Evolutionary conservation across 2,329 filamentous ascomycete species (phyloP), one percentile per base, ranked within the genome.

Genomic region (Trichoderma pleuroti): DNA sequence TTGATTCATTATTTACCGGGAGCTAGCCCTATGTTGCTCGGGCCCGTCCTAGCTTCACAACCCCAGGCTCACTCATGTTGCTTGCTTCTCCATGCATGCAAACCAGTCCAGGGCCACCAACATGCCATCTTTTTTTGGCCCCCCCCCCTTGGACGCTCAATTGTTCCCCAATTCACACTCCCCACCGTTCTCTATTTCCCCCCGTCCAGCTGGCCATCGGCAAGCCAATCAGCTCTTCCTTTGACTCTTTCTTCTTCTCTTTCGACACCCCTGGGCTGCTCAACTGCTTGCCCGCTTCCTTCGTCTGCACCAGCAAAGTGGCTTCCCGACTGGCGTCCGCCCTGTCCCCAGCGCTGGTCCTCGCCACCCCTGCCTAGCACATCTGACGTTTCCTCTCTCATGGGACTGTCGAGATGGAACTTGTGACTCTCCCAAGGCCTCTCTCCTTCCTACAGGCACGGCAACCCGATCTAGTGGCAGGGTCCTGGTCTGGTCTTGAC

Each of bases 251-350:
- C 68, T 76, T 77, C 72, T 76, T 77, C 56, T 57, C 24, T 54
- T 56, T 78, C 76, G 74, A 71, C 72, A 64, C 70, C 62, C 71
- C 60, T 57, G 65, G 65, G 57, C 71, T 32, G 70, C 70, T 69
- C 65, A 68, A 49, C 57, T 59, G 62, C 68, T 69, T 65, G 36
- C 39, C 65, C 32, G 46, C 30, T 64, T 34, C 59, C 59, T 52
- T 57, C 69, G 67, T 60, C 63, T 71, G 57, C 59, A 70, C 57
- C 68, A 71, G 32, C 62, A 72, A 76, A 75, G 76, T 75, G 76
- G 74, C 72, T 68, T 76, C 76, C 76, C 76, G 72, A 74, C 75
- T 76, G 76, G 76, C 76, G 76, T 77, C 76, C 68, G 73, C 66
- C 72, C 72, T 71, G 73, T 75, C 73, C 72, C 74, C 78, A 73